Evolutionary conservation across 352 stramenopile species (phyloP).

Genomic region (Peronospora farinosa): DNA sequence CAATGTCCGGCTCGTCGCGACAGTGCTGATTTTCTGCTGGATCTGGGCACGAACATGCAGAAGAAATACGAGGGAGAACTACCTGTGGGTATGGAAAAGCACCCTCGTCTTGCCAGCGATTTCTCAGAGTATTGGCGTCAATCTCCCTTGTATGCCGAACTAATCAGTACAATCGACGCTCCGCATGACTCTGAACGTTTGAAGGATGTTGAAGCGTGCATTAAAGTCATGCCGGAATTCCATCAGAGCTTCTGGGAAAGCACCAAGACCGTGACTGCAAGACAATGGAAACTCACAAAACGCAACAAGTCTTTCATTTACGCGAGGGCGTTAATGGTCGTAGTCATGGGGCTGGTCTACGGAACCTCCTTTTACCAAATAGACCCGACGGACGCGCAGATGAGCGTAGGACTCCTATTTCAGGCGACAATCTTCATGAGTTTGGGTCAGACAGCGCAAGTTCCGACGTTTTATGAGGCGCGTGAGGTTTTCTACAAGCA

Average conservation of each 20-base stretch:
- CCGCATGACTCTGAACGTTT: constrained; percentile 2
- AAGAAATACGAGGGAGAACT: constrained; percentile 23
- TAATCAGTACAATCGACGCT: neutral
- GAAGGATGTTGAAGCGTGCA: neutral
- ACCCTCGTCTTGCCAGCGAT: constrained; percentile 14
- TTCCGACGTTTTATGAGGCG: constrained; percentile 68
- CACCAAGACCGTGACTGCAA: constrained; percentile 12
- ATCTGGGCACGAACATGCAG: constrained; percentile 36
- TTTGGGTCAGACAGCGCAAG: constrained; percentile 53
- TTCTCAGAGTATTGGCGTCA: neutral
- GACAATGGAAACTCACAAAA: constrained; percentile 15
- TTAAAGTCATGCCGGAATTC: constrained; percentile 26
- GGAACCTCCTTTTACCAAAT: constrained; percentile 40
- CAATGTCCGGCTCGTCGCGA: constrained; percentile 24
- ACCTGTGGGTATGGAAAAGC: neutral
- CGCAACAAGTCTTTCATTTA: constrained; percentile 31
- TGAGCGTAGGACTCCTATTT: constrained; percentile 70
- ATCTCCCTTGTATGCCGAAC: constrained; percentile 1
- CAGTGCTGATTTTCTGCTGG: constrained; percentile 35
- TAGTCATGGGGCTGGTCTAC: constrained; percentile 45
- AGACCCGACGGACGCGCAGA: constrained; percentile 26
- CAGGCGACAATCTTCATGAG: constrained; percentile 59
- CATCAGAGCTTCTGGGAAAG: constrained; percentile 27
- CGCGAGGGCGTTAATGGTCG: constrained; percentile 28
- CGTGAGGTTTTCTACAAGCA: constrained; percentile 82